A percentile compares a stretch with the other conserved stretches of the same genome.
Evolutionary conservation across 306 rosid species (phyloP).

Genomic region (Corylus avellana): DNA sequence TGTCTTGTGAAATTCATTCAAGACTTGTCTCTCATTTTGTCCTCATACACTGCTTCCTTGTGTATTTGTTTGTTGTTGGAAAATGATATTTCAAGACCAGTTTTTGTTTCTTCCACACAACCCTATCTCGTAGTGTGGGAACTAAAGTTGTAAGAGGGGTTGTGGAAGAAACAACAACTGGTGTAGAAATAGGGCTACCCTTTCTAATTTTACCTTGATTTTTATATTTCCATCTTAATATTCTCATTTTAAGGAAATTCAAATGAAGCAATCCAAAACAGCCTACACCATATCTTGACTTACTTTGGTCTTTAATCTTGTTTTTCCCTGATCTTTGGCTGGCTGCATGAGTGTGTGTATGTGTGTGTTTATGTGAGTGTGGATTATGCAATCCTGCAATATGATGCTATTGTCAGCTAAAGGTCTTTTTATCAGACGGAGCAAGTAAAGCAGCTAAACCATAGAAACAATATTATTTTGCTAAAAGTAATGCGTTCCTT

Average conservation of each 20-base stretch:
- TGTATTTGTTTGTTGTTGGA: neutral
- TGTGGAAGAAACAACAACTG: neutral
- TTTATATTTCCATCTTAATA: neutral
- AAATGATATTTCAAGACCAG: neutral
- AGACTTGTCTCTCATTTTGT: neutral
- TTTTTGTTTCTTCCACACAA: neutral
- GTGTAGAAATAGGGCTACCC: neutral
- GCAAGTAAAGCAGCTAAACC: neutral
- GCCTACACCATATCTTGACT: no score
- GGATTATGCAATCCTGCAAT: slow-evolving; percentile 2
- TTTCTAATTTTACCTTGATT: neutral
- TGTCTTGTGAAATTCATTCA: neutral
- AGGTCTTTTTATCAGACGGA: neutral
- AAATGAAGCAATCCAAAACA: neutral
- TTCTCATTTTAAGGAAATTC: neutral
- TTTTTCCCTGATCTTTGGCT: neutral
- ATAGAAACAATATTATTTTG: neutral
- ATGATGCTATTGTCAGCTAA: slow-evolving; percentile 5
- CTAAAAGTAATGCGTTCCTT: slow-evolving; percentile 6
- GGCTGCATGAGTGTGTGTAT: neutral
- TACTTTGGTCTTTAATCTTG: neutral
- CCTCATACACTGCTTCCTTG: neutral
- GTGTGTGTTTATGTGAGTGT: neutral
- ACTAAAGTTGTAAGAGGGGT: neutral
- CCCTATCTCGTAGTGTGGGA: neutral